phyloP scores from a whole-genome alignment of 257 asterid genomes.

The Linaria vulgaris region DNA sequence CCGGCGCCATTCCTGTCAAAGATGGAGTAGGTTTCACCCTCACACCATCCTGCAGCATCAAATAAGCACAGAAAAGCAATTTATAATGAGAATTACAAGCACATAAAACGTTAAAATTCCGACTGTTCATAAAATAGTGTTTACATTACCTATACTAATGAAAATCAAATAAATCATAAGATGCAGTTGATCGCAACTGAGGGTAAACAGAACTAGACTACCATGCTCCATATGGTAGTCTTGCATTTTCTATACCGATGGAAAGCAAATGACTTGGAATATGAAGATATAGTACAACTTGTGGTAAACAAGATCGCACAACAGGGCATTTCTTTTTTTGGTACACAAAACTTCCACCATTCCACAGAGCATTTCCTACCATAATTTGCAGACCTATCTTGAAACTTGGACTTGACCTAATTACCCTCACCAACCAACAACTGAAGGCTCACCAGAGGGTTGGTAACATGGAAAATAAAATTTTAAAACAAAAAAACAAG shows the following conservation, averaged over 20 bases:
- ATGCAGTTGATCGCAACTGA: no score
- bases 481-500: background rate
- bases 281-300: conserved; percentile 2
- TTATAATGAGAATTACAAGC: background rate
- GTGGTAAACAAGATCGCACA: conserved; percentile 14
- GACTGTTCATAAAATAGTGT: no score
- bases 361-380: background rate
- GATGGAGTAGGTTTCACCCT: conserved; percentile 35
- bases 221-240: conserved; percentile 18
- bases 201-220: background rate
- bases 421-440: background rate
- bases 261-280: conserved; percentile 5
- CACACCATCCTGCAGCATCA: conserved; percentile 46
- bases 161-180: no score
- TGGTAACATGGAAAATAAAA: background rate
- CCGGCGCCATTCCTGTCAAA: conserved; percentile 32
- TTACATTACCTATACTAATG: no score
- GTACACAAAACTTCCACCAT: background rate
- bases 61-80: conserved; percentile 13
- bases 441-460: background rate
- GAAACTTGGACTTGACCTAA: no score
- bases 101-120: no score
- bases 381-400: no score
- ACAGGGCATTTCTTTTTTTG: background rate
- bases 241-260: conserved; percentile 11